Conservation (phyloP, 2,329 filamentous ascomycete genomes). For the Colletotrichum sojae region DNA sequence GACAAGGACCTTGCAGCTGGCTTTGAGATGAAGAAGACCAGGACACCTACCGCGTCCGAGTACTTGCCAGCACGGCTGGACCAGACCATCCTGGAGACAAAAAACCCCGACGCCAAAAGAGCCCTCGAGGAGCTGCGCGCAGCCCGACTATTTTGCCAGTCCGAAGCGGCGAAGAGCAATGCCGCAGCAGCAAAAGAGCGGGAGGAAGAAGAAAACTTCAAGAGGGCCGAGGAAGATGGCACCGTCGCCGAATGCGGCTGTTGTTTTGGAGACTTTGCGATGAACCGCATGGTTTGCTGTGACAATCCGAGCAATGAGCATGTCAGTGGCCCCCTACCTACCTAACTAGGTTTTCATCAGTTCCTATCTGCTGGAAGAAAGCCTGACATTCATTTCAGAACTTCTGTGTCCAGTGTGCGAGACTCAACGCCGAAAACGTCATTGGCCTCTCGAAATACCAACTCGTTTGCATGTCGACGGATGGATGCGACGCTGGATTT, state of each 20-base stretch:
- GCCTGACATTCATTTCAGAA: slow-evolving; percentile 52
- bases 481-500: slow-evolving; percentile 76
- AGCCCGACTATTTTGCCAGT: slow-evolving; percentile 50
- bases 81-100: slow-evolving; percentile 38
- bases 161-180: slow-evolving; percentile 44
- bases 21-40: slow-evolving; percentile 48
- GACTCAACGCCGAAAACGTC: slow-evolving; percentile 74
- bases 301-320: slow-evolving; percentile 67
- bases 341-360: not conserved
- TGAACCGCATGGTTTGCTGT: slow-evolving; percentile 80
- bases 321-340: slow-evolving; percentile 46
- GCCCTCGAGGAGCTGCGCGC: slow-evolving; percentile 57
- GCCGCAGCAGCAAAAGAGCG: slow-evolving; percentile 47
- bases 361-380: not conserved
- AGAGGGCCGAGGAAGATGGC: slow-evolving; percentile 60
- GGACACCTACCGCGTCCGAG: slow-evolving; percentile 38
- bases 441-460: slow-evolving; percentile 79
- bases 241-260: slow-evolving; percentile 78
- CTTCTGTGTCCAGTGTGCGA: slow-evolving; percentile 80
- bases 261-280: slow-evolving; percentile 77
- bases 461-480: slow-evolving; percentile 78
- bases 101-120: slow-evolving; percentile 44
- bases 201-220: slow-evolving; percentile 58
- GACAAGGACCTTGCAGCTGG: slow-evolving; percentile 40
- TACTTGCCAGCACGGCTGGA: slow-evolving; percentile 44